Evolutionary conservation across 2,329 filamentous ascomycete species (phyloP).

Genomic region (Celoporthe dispersa): DNA sequence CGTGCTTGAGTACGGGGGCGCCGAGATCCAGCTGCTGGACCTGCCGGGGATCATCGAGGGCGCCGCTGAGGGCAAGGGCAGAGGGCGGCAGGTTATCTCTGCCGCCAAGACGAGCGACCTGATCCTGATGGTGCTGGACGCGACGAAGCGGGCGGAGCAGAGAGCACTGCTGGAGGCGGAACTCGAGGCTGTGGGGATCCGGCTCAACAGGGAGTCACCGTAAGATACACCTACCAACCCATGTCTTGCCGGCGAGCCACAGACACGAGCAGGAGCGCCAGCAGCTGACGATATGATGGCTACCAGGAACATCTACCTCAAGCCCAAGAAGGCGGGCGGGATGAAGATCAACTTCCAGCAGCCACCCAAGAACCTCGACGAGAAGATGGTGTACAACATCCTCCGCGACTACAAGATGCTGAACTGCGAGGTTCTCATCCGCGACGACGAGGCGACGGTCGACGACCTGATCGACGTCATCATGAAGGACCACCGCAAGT

Average conservation of each 20-base stretch:
- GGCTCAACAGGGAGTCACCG: slow-evolving; percentile 89
- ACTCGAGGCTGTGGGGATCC: slow-evolving; percentile 91
- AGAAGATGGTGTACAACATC: slow-evolving; percentile 98
- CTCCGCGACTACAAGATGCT: slow-evolving; percentile 98
- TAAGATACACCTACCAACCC: slow-evolving; percentile 49
- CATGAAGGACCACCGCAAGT: slow-evolving; percentile 98
- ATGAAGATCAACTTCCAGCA: slow-evolving; percentile 98
- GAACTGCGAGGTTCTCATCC: slow-evolving; percentile 93
- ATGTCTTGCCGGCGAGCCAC: not conserved
- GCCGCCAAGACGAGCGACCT: slow-evolving; percentile 98
- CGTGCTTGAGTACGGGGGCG: slow-evolving; percentile 95
- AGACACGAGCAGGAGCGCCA: not conserved
- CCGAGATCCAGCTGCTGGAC: slow-evolving; percentile 97
- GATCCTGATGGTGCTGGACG: slow-evolving; percentile 95
- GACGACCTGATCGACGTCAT: slow-evolving; percentile 99
- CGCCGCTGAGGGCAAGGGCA: slow-evolving; percentile 90
- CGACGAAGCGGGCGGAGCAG: slow-evolving; percentile 95
- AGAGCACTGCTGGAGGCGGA: slow-evolving; percentile 87
- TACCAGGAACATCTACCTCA: slow-evolving; percentile 97
- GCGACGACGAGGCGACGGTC: slow-evolving; percentile 93
- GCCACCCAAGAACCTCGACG: slow-evolving; percentile 88
- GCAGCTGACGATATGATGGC: slow-evolving; percentile 17
- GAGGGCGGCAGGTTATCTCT: slow-evolving; percentile 94
- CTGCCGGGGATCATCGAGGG: slow-evolving; percentile 98
- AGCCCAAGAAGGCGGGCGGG: slow-evolving; percentile 91